Base-by-base conservation (phyloP, 768 basidiomycete species). In the Guyanaporus albipodus region DNA sequence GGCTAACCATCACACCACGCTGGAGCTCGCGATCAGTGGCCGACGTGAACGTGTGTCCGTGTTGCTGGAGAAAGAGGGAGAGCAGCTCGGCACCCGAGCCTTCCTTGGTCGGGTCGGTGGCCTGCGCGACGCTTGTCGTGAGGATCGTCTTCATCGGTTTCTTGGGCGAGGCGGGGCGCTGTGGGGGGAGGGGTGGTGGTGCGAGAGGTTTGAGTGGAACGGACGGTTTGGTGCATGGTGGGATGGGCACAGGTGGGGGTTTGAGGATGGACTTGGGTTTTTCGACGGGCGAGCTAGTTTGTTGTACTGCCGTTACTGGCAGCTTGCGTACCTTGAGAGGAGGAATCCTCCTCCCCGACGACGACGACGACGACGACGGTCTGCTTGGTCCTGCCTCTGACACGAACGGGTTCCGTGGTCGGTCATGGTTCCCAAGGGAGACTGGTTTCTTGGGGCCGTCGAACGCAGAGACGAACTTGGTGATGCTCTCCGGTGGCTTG, bases 1-100 rank as follows among this genome's bases (percentile, higher is more conserved):
- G 83, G 61, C 81, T 85, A 43, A 80, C 55, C 49, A 72, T 72
- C 31, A 85, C 54, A 1, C 80, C 82, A n/a, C 79, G 72, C 10
- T 67, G 66, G 2, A 69, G 58, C 52, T 76, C 70, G 2, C 57
- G 59, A 37, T 72, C 69, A 14, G 64, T 60, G 22, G 60, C 53
- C 8, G 69, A 67, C 3, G 58, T 70, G 61, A 53, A 74, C 43
- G 38, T 68, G 48, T 59, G 59, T 0, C 64, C 66, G 31, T 76
- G 68, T 50, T 80, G 75, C 40, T 73, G 74, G 14, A 83, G 60
- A 36, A 80, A 70, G 14, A 83, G 67, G 4, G 77, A 74, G 9
- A 80, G 67, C 3, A 83, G 56, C 54, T 82, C 78, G 18, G 74
- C 73, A 4, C 70, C 59, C 8, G 77, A 67, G 19, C 64, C 69